Evolutionary conservation across 192 early-diverging fungal species (phyloP), one percentile per base, ranked within the genome.

Genomic region (Linnemannia hyalina): DNA sequence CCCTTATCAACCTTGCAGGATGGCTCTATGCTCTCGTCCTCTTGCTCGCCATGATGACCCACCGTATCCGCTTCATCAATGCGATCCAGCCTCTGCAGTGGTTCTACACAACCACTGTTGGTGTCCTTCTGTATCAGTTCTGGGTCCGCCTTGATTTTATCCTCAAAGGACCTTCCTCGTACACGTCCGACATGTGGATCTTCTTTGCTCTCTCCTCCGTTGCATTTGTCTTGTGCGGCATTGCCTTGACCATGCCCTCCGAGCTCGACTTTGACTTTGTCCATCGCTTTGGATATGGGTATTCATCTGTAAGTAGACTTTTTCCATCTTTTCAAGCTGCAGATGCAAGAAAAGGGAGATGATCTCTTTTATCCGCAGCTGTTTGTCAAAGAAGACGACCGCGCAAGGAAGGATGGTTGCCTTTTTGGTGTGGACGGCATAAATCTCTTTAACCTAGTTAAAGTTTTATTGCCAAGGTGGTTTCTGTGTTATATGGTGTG

Each of bases 181-280:
- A 80, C 49, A 42, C 75, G 18, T 35, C 41, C 0, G 76, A 78
- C 15, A 75, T 71, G 70, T 80, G 68, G 79, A 26, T 74, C 76
- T 81, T 86, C 46, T 75, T 80, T 29, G 70, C 40, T 35, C n/a
- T 70, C 9, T 42, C 52, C 16, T 26, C 46, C 15, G 57, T 70
- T 3, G 60, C 65, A n/a, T 44, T 86, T 35, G 63, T 32, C 23
- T 65, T 86, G 38, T 78, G 40, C 35, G 38, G 41, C 20, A 70
- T 81, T 42, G 78, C 79, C 26, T 29, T 86, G 71, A 86, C 84
- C 2, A 86, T 86, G 84, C 84, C 84, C 11, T 76, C 84, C 11
- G 84, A 86, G 15, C 76, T 86, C 35, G 80, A 86, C 65, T 41
- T 86, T n/a, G 79, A 77, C 84, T 78, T 86, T 86, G 84, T 86